Base-by-base conservation (phyloP, 129 eudicot genomes). In the Scalesia atractyloides region DNA sequence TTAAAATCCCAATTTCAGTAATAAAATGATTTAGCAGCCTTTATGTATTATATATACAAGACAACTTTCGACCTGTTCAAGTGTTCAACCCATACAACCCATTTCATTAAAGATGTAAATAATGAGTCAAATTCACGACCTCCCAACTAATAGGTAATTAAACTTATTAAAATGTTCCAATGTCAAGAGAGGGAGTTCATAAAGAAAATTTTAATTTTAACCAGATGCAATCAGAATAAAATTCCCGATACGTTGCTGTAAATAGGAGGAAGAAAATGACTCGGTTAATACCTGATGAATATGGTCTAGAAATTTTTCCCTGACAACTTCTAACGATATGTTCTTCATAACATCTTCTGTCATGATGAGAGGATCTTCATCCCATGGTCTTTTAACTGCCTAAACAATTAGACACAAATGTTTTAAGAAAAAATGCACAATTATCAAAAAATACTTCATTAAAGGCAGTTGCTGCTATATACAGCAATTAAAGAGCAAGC, bases 341-440 rank as follows among this genome's bases (percentile, higher is more conserved):
- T 81, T 86, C 85, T 90, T 93, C 98, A 93, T 89, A 49, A 93
- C 96, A 81, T 93, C 97, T 82, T 93, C 97, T 16, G 92, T 90
- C 92, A 86, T 84, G 39, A 68, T 62, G 48, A 87, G 85, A 12
- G 97, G 97, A 83, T 93, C 98, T 86, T 93, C 97, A 54, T 90
- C 96, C 98, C 98, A 93, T 19, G 96, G 98, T 85, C 97, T 83
- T 86, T 79, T 79, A 60, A 93, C 92, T 64, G 98, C 95, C 97
- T 89, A 79, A 68, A 77, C 22, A 50, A 49, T 64, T 59, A 69
- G 8, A 73, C 39, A 47, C 73, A 43, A 43, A 16, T 59, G 20
- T 46, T 26, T 52, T 22, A 3, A 18, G 16, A 0, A 48, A 71
- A 76, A 70, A 9, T 15, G 73, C 30, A 33, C 51, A 47, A n/a